Conservation (phyloP, 192 early-diverging fungal genomes). For the Jimgerdemannia flammicorona region DNA sequence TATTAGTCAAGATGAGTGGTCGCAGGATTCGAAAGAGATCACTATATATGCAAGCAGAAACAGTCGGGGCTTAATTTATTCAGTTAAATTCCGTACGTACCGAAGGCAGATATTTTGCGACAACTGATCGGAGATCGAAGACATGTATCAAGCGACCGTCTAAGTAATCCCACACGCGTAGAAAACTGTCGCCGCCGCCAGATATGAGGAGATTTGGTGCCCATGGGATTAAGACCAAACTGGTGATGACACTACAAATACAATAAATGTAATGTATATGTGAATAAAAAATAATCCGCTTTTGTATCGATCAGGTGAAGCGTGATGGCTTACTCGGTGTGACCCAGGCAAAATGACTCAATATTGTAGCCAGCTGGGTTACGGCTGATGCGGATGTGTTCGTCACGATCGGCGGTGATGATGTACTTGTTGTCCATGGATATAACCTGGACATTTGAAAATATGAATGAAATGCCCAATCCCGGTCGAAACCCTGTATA, state of each 20-base stretch:
- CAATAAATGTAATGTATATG: too few species aligned
- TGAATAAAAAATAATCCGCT: too few species aligned
- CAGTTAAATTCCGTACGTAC: background rate
- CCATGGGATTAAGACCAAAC: constrained; percentile 55
- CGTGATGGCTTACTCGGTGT: constrained; percentile 62
- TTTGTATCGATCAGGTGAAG: background rate
- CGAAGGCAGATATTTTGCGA: background rate
- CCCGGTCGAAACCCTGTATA: background rate
- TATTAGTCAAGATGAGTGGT: background rate
- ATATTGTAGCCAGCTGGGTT: constrained; percentile 92
- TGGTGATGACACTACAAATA: constrained; percentile 65
- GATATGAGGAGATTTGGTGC: constrained; percentile 60
- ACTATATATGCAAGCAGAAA: background rate
- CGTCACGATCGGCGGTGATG: constrained; percentile 94
- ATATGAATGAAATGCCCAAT: background rate
- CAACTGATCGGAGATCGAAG: constrained; percentile 30
- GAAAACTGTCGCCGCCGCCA: constrained; percentile 78
- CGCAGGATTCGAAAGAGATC: background rate
- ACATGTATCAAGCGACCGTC: constrained; percentile 63
- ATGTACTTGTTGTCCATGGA: constrained; percentile 61
- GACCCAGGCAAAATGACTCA: constrained; percentile 85
- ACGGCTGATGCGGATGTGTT: constrained; percentile 92
- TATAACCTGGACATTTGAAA: constrained; percentile 39
- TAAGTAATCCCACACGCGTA: constrained; percentile 73
- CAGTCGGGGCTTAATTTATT: too few species aligned